A percentile compares a stretch with the other conserved stretches of the same genome.
phyloP scores from a whole-genome alignment of 768 basidiomycete species.

The Boletus sensibilis region DNA sequence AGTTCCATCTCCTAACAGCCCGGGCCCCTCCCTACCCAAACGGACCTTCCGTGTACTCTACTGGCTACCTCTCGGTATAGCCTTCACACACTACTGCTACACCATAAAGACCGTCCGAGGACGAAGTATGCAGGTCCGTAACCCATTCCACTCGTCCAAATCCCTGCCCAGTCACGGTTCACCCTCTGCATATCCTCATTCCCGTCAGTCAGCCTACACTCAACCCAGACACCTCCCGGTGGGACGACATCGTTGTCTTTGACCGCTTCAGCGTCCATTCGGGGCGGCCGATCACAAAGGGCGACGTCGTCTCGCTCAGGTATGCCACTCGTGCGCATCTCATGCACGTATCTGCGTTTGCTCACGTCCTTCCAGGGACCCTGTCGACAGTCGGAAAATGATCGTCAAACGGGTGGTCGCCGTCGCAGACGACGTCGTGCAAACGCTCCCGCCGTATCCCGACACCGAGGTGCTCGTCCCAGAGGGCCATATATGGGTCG shows the following conservation, averaged over 20 bases:
- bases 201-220: slow-evolving; percentile 61
- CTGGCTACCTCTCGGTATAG: slow-evolving; percentile 57
- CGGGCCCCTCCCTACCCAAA: not conserved
- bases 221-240: slow-evolving; percentile 65
- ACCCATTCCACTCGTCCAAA: not conserved
- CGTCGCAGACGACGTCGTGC: slow-evolving; percentile 59
- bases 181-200: not conserved
- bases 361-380: slow-evolving; percentile 47
- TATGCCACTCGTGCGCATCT: slow-evolving; percentile 25
- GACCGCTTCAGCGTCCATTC: slow-evolving; percentile 46
- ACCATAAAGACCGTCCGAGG: slow-evolving; percentile 56
- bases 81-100: slow-evolving; percentile 50
- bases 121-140: slow-evolving; percentile 69
- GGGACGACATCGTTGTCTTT: slow-evolving; percentile 64
- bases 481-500: slow-evolving; percentile 69
- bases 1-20: not conserved
- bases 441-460: slow-evolving; percentile 69
- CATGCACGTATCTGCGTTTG: no score
- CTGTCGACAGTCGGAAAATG: slow-evolving; percentile 48
- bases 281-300: slow-evolving; percentile 42
- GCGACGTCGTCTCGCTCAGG: slow-evolving; percentile 68
- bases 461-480: slow-evolving; percentile 54
- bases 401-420: slow-evolving; percentile 69
- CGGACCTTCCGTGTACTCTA: slow-evolving; percentile 38
- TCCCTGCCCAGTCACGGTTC: not conserved